Evolutionary conservation across 805 yeast species (phyloP), one percentile per base, ranked within the genome.

Genomic region (Schwanniomyces pseudopolymorphus): DNA sequence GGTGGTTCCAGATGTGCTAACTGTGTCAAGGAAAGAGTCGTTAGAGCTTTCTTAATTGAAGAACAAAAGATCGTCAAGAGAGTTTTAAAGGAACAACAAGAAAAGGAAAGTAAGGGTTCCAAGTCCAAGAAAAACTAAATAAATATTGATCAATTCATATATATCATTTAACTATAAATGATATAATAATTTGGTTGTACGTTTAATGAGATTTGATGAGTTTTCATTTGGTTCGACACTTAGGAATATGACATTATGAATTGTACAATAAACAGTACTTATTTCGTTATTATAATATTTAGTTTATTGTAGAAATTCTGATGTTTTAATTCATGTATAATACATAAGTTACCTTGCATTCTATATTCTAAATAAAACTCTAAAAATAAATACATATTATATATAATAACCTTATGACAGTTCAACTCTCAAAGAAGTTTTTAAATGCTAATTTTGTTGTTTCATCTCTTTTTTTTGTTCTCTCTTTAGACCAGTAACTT

Each of bases 11-110:
- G 87, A 83, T 89, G 94, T 83, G 97, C 92, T 77, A 89, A 83
- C 89, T 89, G 96, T 83, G 98, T 92, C 75, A 92, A 92, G 87
- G 96, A 92, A 81, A 89, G 97, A 86, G 85, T 94, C 68, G 92
- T 92, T 75, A 92, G 99, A 83, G 97, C 99, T 72, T 94, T 94
- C 90, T 87, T 94, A 77, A 89, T 94, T 64, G 99, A 95, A 84
- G 99, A 94, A 83, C 98, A 94, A 83, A 95, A 94, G 89, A 91
- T 94, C 63, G 99, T 94, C 75, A 95, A 94, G 91, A 90, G 95
- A 81, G 97, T 94, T 69, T 86, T 94, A 72, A 92, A 92, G 87
- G 97, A 90, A 75, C 89, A 88, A 78, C 86, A 90, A 70, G 90
- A 84, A 66, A 87, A 89, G 80, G 92, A 87, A 70, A 81, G 84